Base-by-base conservation (phyloP, 2,329 filamentous ascomycete genomes). In the Penicillium sp. region DNA sequence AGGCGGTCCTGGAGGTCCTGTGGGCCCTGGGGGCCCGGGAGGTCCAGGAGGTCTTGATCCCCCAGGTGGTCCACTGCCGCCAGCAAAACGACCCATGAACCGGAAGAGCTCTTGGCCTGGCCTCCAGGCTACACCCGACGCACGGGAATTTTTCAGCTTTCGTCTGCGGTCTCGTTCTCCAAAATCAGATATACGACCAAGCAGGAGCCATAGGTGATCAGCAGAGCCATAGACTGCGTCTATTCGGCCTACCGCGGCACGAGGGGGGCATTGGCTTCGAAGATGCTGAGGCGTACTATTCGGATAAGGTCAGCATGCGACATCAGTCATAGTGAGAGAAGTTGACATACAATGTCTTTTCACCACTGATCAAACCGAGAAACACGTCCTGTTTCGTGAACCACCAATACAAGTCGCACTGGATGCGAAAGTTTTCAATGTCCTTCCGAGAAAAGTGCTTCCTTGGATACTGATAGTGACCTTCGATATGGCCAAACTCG, bases 351-450 rank as follows among this genome's bases (percentile, higher is more conserved):
- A 97, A 88, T 47, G 96, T 79, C 60, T 84, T 84, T 43, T 93
- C 93, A 9, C 91, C 93, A 63, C 93, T 95, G 24, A 98, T 79
- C 59, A 97, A 85, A 70, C 90, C 92, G 72, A 97, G 93, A 65
- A 93, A 96, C 9, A 90, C 86, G 72, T 98, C 95, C 80, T 97
- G 95, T 74, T 96, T 96, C 66, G 85, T 88, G 71, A 93, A 97
- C 90, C 92, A 97, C 93, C 93, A 99, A 70, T 90, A 96, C 5
- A 98, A 77, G 74, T 98, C 95, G 62, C 90, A 86, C 39, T 95
- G 81, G 16, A 90, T 88, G 67, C 95, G 90, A 68, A 90, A 96
- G 41, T 84, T 87, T 60, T 91, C 87, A 48, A 96, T 82, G 59
- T 98, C 93, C 59, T 79, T 79, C 16, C 72, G 69, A 10, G 75